These are phyloP conservation scores for Cymbopogon flexuosus DNA, from an alignment of 202 grass and related monocot species.

Conservation along the genomic window DNA sequence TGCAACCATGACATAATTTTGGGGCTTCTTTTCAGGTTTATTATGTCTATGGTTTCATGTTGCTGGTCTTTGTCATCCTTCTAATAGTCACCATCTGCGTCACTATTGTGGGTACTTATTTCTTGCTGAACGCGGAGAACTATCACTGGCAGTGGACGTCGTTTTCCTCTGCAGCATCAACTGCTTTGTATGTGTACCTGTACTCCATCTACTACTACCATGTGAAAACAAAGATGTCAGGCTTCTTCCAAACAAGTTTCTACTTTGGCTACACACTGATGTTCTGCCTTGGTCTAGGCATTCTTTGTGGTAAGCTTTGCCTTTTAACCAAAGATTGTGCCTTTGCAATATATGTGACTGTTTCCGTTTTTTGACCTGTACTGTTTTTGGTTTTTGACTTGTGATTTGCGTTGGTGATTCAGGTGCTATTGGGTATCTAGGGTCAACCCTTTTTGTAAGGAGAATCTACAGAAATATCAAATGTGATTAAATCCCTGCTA, in stretches of 20 bases:
- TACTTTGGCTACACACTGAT: slow-evolving; percentile 77
- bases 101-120: slow-evolving; percentile 74
- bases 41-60: slow-evolving; percentile 75
- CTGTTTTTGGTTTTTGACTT: background rate
- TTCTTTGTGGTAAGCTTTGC: slow-evolving; percentile 51
- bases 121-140: slow-evolving; percentile 67
- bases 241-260: slow-evolving; percentile 78
- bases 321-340: background rate
- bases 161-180: slow-evolving; percentile 57
- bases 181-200: slow-evolving; percentile 56
- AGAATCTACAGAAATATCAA: slow-evolving; percentile 93
- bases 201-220: slow-evolving; percentile 71
- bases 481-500: slow-evolving; percentile 48
- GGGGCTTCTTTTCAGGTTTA: slow-evolving; percentile 49
- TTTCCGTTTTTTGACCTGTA: background rate
- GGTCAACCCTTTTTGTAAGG: slow-evolving; percentile 78
- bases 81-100: slow-evolving; percentile 65
- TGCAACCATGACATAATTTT: background rate
- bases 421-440: slow-evolving; percentile 82
- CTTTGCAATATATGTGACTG: background rate
- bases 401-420: background rate
- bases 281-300: slow-evolving; percentile 69
- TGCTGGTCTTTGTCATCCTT: slow-evolving; percentile 69
- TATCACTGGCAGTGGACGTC: slow-evolving; percentile 73
- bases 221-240: slow-evolving; percentile 73